phyloP scores from a whole-genome alignment of 805 yeast genomes.

The Isabelozyma pseudorhagii region DNA sequence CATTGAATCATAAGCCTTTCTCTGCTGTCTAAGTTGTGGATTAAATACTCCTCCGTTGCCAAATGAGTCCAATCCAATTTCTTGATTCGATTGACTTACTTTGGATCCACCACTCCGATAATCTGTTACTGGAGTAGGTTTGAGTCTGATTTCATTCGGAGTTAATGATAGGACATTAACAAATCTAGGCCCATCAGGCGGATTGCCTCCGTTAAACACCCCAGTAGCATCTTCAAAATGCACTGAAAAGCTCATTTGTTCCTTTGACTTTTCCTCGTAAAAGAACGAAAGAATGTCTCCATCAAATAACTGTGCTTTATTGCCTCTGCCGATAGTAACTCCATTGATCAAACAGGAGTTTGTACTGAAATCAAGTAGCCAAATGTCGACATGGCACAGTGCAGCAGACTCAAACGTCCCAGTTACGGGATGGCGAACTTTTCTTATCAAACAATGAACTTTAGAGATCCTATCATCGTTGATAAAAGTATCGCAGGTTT shows the following conservation, averaged over 20 bases:
- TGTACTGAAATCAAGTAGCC: conserved; percentile 78
- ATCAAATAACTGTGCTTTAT: conserved; percentile 57
- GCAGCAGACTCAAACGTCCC: conserved; percentile 67
- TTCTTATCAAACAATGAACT: conserved; percentile 69
- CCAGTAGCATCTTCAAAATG: conserved; percentile 61
- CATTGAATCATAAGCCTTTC: conserved; percentile 17
- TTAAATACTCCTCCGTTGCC: conserved; percentile 26
- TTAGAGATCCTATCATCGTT: conserved; percentile 79
- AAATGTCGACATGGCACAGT: conserved; percentile 67
- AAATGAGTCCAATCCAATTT: conserved; percentile 2
- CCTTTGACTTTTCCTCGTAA: conserved; percentile 52
- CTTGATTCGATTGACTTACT: conserved; percentile 4
- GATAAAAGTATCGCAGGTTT: conserved; percentile 56
- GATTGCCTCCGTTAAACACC: conserved; percentile 48
- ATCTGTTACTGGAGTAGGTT: conserved; percentile 20
- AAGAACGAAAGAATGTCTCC: conserved; percentile 69
- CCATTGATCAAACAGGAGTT: conserved; percentile 76
- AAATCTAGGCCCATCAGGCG: conserved; percentile 10
- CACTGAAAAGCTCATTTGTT: conserved; percentile 53
- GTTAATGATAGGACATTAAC: conserved; percentile 25
- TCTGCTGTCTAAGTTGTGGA: conserved; percentile 23
- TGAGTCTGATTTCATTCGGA: conserved; percentile 21
- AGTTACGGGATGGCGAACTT: conserved; percentile 57
- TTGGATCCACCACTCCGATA: conserved; percentile 6
- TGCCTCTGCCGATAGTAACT: conserved; percentile 54